Conservation (phyloP, 768 basidiomycete genomes). For the Mycena metata region DNA sequence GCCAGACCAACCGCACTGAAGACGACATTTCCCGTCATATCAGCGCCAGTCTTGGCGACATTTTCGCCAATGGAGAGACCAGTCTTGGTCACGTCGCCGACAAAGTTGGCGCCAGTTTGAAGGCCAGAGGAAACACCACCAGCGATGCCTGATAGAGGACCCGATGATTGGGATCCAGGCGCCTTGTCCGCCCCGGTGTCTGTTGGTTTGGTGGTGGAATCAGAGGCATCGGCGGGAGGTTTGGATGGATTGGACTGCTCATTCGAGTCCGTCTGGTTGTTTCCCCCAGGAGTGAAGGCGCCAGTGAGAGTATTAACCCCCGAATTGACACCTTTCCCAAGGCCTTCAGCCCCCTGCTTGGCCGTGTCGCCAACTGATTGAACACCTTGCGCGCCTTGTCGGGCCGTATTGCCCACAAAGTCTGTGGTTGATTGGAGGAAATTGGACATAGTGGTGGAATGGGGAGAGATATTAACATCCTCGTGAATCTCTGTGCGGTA, state of each 20-base stretch:
- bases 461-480: not conserved
- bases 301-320: not conserved
- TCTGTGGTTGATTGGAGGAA: conserved; percentile 17
- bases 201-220: not conserved
- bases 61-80: conserved; percentile 37
- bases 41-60: conserved; percentile 37
- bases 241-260: not conserved
- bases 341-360: conserved; percentile 1
- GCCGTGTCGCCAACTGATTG: conserved; percentile 9
- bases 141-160: not conserved
- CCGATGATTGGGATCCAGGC: conserved; percentile 1
- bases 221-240: conserved; percentile 1
- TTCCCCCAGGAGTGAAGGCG: conserved; percentile 6
- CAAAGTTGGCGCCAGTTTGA: conserved; percentile 26
- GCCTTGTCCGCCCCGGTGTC: not conserved
- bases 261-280: not conserved
- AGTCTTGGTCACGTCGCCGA: conserved; percentile 29
- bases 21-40: conserved; percentile 50
- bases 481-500: not conserved
- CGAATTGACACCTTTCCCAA: conserved; percentile 11
- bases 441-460: conserved; percentile 8
- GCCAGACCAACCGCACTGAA: conserved; percentile 43
- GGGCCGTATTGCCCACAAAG: conserved; percentile 13
- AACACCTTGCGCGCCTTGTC: conserved; percentile 1
- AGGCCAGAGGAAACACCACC: conserved; percentile 28